Conservation (phyloP, 257 asterid genomes). For the Solanum pennellii region DNA sequence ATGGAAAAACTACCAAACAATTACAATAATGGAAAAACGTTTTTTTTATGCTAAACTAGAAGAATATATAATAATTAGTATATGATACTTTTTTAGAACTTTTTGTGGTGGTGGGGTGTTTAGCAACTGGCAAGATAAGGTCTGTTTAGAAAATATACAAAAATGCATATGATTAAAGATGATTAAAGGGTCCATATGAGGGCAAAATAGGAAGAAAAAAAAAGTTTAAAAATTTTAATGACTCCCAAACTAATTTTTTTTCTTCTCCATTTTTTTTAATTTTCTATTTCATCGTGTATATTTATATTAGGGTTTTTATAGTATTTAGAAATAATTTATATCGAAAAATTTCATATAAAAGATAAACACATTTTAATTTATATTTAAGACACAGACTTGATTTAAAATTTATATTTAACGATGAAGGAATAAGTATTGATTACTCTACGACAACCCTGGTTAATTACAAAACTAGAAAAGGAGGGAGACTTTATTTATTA, state of each 20-base stretch:
- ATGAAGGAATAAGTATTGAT: not conserved
- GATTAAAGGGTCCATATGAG: not conserved
- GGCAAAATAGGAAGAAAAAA: not conserved
- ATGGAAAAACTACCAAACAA: not conserved
- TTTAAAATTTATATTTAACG: not conserved
- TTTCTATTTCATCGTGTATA: no score
- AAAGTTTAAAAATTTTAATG: not conserved
- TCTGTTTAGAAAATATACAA: not conserved
- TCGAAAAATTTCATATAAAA: not conserved
- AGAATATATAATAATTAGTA: not conserved
- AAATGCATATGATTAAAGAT: not conserved
- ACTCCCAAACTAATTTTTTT: not conserved
- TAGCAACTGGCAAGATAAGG: not conserved
- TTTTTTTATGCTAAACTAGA: not conserved
- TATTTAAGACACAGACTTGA: fast-evolving
- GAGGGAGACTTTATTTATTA: not conserved
- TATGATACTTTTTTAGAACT: not conserved
- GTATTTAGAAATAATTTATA: not conserved
- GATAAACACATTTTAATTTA: not conserved
- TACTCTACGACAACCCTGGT: not conserved
- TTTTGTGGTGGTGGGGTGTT: not conserved
- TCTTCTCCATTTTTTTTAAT: no score
- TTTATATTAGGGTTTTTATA: not conserved
- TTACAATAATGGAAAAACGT: not conserved
- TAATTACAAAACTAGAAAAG: not conserved